These are phyloP conservation scores for Schizochytrium sp. DNA, from an alignment of 108 stramenopile genomes.

Conservation along the genomic window DNA sequence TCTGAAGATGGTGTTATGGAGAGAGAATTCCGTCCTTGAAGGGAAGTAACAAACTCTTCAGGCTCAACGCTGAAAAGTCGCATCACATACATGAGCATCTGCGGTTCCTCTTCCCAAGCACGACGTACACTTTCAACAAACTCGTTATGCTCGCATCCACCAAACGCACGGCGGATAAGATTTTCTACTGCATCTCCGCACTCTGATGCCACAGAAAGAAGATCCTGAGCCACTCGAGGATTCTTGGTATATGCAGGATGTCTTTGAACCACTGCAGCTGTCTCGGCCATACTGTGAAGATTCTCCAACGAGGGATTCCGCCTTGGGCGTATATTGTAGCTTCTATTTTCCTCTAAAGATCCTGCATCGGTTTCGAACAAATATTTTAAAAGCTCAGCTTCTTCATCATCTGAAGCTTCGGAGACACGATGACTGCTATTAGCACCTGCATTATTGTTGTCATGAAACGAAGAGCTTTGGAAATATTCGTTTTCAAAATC, in stretches of 20 bases:
- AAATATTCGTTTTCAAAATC: too few species aligned
- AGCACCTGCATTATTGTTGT: too few species aligned
- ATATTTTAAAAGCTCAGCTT: too few species aligned
- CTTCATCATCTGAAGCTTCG: too few species aligned
- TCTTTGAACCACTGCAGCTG: background rate
- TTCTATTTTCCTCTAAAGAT: too few species aligned
- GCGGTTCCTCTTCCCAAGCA: background rate
- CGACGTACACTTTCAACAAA: constrained; percentile 8
- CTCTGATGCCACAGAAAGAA: background rate
- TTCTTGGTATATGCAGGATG: background rate
- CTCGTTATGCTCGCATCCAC: background rate
- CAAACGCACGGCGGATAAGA: constrained; percentile 5
- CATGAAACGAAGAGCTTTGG: too few species aligned
- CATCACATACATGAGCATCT: background rate
- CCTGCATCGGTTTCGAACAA: too few species aligned
- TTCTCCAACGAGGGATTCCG: background rate
- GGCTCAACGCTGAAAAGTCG: background rate
- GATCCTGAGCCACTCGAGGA: background rate
- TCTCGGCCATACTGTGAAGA: background rate
- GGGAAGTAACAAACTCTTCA: background rate
- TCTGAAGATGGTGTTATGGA: background rate
- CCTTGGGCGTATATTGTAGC: too few species aligned
- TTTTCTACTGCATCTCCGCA: background rate
- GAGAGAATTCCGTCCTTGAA: background rate
- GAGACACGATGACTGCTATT: too few species aligned